phyloP scores from a whole-genome alignment of 2,329 filamentous ascomycete species.

The Monilinia aucupariae region DNA sequence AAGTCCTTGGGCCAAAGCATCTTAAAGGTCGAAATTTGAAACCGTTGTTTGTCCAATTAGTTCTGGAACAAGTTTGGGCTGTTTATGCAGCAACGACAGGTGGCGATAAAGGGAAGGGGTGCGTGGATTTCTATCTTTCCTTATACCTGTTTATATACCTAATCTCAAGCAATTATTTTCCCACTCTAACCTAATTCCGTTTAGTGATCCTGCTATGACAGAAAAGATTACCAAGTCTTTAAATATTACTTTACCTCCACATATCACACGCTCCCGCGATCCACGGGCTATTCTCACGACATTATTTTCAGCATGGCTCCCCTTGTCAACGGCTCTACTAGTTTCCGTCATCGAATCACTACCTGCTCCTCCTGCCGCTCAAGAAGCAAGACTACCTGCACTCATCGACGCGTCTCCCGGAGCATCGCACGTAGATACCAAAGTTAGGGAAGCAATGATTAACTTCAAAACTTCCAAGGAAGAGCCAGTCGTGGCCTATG shows the following conservation, averaged over 20 bases:
- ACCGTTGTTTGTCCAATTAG: constrained; percentile 95
- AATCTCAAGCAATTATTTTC: constrained; percentile 18
- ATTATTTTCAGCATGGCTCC: constrained; percentile 85
- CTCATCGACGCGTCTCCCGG: constrained; percentile 78
- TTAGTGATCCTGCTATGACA: constrained; percentile 67
- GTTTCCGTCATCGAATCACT: constrained; percentile 93
- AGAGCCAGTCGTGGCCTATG: constrained; percentile 83
- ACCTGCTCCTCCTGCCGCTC: constrained; percentile 75
- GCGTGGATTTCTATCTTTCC: constrained; percentile 41
- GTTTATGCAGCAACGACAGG: constrained; percentile 88
- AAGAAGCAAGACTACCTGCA: constrained; percentile 72
- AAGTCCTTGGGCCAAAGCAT: constrained; percentile 84
- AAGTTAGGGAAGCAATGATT: constrained; percentile 74
- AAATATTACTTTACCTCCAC: constrained; percentile 74
- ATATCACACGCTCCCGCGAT: constrained; percentile 78
- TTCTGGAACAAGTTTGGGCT: constrained; percentile 93
- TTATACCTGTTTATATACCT: constrained; percentile 31
- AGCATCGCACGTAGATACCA: constrained; percentile 60
- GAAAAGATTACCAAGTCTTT: constrained; percentile 96
- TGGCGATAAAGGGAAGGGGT: constrained; percentile 75
- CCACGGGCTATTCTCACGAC: constrained; percentile 77
- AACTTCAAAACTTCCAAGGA: constrained; percentile 65
- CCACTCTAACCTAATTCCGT: constrained; percentile 31
- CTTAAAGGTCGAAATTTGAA: constrained; percentile 87
- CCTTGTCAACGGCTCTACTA: constrained; percentile 82